phyloP scores from a whole-genome alignment of 2,329 filamentous ascomycete genomes.

The Colletotrichum sp. region DNA sequence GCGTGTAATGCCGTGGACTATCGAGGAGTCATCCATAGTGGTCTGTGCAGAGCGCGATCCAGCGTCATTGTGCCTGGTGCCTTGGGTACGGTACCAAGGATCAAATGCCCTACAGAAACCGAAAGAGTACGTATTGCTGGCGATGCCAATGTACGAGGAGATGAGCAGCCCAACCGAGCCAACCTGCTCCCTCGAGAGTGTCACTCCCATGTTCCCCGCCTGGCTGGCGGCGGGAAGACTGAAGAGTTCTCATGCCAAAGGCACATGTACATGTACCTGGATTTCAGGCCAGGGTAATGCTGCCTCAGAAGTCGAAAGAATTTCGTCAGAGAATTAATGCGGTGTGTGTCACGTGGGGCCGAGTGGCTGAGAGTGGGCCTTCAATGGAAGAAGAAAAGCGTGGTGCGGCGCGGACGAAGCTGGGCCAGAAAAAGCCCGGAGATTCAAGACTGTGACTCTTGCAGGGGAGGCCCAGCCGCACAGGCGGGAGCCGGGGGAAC shows the following conservation, averaged over 20 bases:
- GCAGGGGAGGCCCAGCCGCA: slow-evolving; percentile 8
- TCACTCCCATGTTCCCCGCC: background rate
- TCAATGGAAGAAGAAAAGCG: slow-evolving; percentile 16
- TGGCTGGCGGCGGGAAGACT: background rate
- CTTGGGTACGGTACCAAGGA: background rate
- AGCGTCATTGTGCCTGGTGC: background rate
- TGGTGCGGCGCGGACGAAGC: slow-evolving; percentile 15
- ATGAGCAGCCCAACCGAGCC: background rate
- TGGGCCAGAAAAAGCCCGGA: slow-evolving; percentile 10
- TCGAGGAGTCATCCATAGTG: background rate
- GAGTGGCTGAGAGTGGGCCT: slow-evolving; percentile 12
- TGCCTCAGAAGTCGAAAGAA: background rate
- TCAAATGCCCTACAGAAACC: background rate
- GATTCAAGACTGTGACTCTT: background rate
- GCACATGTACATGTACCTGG: background rate
- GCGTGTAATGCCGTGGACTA: background rate
- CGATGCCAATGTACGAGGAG: background rate
- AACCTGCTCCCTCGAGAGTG: background rate
- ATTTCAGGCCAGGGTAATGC: background rate
- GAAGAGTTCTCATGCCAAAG: background rate
- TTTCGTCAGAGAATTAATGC: slow-evolving; percentile 16
- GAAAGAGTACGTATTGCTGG: background rate
- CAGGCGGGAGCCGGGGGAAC: background rate
- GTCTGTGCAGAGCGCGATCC: background rate
- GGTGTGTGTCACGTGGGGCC: slow-evolving; percentile 21